These are phyloP conservation scores for Butyriboletus appendiculatus DNA, from an alignment of 1,284 basidiomycete genomes.

Conservation along the genomic window DNA sequence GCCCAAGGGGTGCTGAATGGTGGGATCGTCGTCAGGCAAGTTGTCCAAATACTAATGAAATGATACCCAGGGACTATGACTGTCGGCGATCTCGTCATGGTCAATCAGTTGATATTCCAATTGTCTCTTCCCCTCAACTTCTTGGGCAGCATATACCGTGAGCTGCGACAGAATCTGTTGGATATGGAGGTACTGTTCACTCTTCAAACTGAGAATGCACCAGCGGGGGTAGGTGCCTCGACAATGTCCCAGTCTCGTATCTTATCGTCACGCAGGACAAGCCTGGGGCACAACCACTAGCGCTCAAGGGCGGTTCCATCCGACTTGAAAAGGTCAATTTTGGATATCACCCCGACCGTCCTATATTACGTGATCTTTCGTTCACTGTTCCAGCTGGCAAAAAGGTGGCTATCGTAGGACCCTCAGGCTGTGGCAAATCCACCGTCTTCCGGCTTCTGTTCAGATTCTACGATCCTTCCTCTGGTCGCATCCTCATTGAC, in stretches of 20 bases:
- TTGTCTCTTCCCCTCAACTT: constrained; percentile 96
- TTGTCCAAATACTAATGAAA: not conserved
- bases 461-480: constrained; percentile 88
- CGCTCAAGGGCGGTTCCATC: constrained; percentile 83
- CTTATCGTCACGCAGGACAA: constrained; percentile 56
- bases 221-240: constrained; percentile 56
- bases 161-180: constrained; percentile 91
- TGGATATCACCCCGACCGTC: constrained; percentile 87
- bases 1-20: constrained; percentile 94
- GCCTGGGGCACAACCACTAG: constrained; percentile 66
- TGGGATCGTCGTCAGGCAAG: constrained; percentile 27
- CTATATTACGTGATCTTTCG: constrained; percentile 87
- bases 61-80: constrained; percentile 85
- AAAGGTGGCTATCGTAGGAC: constrained; percentile 96
- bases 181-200: constrained; percentile 98
- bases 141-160: constrained; percentile 95
- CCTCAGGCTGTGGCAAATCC: constrained; percentile 97
- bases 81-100: constrained; percentile 96
- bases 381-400: constrained; percentile 95
- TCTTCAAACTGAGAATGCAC: constrained; percentile 81
- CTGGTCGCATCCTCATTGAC: constrained; percentile 83
- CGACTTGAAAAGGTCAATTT: constrained; percentile 93
- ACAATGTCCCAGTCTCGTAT: not conserved
- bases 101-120: constrained; percentile 99
- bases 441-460: constrained; percentile 95